phyloP scores from a whole-genome alignment of 805 yeast genomes.

The Zygoascus bituminiphila region DNA sequence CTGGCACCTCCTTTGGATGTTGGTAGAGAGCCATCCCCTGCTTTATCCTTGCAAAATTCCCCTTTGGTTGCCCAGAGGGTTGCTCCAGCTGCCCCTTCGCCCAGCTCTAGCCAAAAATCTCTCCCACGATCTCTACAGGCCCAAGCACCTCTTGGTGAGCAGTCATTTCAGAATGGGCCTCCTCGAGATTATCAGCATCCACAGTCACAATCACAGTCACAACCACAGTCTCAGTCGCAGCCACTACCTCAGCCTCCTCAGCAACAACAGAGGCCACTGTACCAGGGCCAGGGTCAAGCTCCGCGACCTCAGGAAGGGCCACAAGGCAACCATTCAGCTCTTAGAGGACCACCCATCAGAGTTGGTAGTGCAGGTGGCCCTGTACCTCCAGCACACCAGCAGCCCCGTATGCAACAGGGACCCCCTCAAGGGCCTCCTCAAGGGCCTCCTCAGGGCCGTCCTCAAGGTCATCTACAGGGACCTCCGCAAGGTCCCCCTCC shows the following conservation, averaged over 20 bases:
- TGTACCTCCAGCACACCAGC: not conserved
- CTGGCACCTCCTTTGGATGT: not conserved
- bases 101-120: not conserved
- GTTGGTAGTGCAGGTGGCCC: not conserved
- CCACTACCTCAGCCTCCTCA: not conserved
- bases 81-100: constrained; percentile 3
- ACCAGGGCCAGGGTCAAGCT: not conserved
- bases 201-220: not conserved
- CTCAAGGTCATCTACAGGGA: constrained; percentile 1
- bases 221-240: constrained; percentile 1
- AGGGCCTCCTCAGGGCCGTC: not conserved
- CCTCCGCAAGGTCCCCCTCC: constrained; percentile 4
- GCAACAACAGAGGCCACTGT: not conserved
- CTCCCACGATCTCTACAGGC: not conserved
- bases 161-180: not conserved
- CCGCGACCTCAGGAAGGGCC: not conserved
- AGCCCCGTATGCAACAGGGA: not conserved
- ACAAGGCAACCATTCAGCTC: not conserved
- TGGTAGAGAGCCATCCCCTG: not conserved
- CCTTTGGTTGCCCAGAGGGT: not conserved
- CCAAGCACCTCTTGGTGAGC: not conserved
- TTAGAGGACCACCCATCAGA: not conserved
- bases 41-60: not conserved
- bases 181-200: not conserved
- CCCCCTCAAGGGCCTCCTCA: not conserved